Evolutionary conservation across 768 basidiomycete genomes (phyloP).

Genomic region (Lactarius psammicola): DNA sequence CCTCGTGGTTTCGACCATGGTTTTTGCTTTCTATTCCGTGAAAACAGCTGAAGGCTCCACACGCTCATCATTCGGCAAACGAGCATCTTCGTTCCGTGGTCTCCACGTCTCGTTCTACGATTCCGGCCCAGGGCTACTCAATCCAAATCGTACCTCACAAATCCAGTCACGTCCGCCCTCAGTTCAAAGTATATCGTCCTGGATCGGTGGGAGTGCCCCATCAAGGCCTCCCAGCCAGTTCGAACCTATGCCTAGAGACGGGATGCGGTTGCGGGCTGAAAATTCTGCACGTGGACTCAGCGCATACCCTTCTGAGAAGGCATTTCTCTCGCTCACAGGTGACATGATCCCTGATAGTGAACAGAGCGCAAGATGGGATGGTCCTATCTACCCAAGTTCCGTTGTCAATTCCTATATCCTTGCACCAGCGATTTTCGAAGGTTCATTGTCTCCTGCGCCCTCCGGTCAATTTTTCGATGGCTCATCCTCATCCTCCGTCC

Average conservation of each 20-base stretch:
- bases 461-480: background rate
- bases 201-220: constrained; percentile 34
- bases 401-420: background rate
- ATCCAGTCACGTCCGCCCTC: background rate
- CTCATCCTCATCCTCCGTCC: background rate
- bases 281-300: constrained; percentile 36
- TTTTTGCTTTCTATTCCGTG: constrained; percentile 41
- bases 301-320: constrained; percentile 12
- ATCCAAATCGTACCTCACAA: background rate
- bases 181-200: constrained; percentile 35
- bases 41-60: background rate
- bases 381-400: constrained; percentile 29
- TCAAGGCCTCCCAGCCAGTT: constrained; percentile 34
- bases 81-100: constrained; percentile 33
- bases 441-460: background rate
- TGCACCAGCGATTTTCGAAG: background rate
- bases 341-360: constrained; percentile 17
- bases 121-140: background rate
- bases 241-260: constrained; percentile 31
- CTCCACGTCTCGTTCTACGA: constrained; percentile 24
- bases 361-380: constrained; percentile 25
- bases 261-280: constrained; percentile 37
- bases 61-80: background rate
- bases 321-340: constrained; percentile 4
- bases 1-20: constrained; percentile 55